Evolutionary conservation across 805 yeast genomes (phyloP), one percentile per base, ranked within the genome.

Genomic region (Metschnikowia borealis): DNA sequence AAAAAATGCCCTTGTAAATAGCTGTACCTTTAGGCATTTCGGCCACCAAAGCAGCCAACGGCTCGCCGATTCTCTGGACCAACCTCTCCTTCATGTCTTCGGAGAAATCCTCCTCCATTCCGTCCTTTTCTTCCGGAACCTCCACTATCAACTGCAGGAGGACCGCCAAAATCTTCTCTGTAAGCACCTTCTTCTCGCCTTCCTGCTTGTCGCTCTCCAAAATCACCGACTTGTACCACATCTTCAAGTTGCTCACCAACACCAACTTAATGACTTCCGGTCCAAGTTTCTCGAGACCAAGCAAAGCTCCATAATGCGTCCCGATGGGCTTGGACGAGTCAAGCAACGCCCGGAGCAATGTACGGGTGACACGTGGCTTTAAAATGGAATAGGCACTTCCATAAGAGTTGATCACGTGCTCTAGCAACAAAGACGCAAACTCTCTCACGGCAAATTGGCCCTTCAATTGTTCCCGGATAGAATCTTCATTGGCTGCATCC

Each of bases 331-430:
- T 84, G 35, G 85, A 81, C 6, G 90, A 78, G 60, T 91, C 96
- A 66, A 94, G 74, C 57, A 95, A 87, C 0, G 97, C 97, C 61
- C 96, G 83, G 53, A 95, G 74, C 49, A 95, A 73, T 1, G 99
- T 95, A 65, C 99, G 79, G 6, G 97, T 90, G 3, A 94, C 92
- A 57, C 98, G 80, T 31, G 98, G 97, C 61, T 89, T 88, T 58
- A 94, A 75, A 1, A 97, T 87, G 20, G 92, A 84, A 65, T 92
- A 91, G 1, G 92, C 82, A 44, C 87, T 83, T 33, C 96, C 95
- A 66, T 86, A 94, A 31, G 83, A 81, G 46, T 78, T 74, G 54
- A 90, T 80, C n/a, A 94, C 85, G 58, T 86, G 86, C 46, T 84
- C 84, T 21, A 94, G 74, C 53, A 94, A 73, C 35, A 90, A 81